Evolutionary conservation across 2,329 filamentous ascomycete species (phyloP), one percentile per base, ranked within the genome.

Genomic region (Hypoxylon sp.): DNA sequence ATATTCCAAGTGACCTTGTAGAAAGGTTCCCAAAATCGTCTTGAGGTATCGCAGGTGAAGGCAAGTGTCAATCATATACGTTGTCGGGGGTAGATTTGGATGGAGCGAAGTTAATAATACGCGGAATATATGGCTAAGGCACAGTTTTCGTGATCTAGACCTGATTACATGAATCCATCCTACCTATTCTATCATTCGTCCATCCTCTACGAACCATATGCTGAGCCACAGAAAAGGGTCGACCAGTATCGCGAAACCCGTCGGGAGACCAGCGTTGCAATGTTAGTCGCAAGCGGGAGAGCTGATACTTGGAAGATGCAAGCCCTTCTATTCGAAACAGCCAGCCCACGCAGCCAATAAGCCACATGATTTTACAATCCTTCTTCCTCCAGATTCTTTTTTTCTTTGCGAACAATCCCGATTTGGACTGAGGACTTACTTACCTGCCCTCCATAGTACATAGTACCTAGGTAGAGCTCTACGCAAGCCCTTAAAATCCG

Each of bases 281-380:
- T n/a, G n/a, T 20, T 8, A 34, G 29, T 8, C 8, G 15, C 13
- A 20, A 51, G 41, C n/a, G n/a, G n/a, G n/a, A n/a, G 26, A 47
- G 35, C 31, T 23, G 27, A 17, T n/a, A 17, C 36, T 40, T 27
- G 31, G 36, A 43, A 12, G 43, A n/a, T n/a, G n/a, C n/a, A 8
- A 26, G 13, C 9, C 25, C 27, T 48, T 58, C 13, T 58, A 60
- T 41, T 31, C 49, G 49, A 59, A 59, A 59, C 56, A 48, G 26
- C 38, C n/a, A n/a, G n/a, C n/a, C n/a, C n/a, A n/a, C n/a, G n/a
- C n/a, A n/a, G n/a, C n/a, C n/a, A n/a, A n/a, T n/a, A n/a, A n/a
- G n/a, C n/a, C n/a, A n/a, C n/a, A n/a, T n/a, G n/a, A n/a, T n/a
- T n/a, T n/a, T n/a, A n/a, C n/a, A n/a, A n/a, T n/a, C n/a, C n/a